Evolutionary conservation across 78 protist species (phyloP).

Genomic region (Mastigamoeba balamuthi): DNA sequence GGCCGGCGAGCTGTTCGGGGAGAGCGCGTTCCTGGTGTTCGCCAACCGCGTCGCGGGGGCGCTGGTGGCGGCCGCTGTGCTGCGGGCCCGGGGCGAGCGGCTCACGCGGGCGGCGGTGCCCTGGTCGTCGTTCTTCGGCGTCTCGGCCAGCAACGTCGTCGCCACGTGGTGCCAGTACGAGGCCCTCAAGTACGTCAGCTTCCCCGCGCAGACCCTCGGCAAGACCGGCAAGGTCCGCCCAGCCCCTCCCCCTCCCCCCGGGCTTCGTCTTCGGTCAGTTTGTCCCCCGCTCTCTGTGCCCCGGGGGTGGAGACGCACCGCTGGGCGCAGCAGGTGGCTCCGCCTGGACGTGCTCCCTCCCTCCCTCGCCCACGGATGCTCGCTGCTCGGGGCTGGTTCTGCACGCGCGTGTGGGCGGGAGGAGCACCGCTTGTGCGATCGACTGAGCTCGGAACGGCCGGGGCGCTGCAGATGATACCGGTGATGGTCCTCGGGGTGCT

Average conservation of each 20-base stretch:
- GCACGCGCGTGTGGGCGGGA: too few species aligned
- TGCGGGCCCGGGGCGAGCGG: constrained; percentile 22
- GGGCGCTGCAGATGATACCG: constrained; percentile 43
- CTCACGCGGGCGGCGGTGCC: constrained; percentile 27
- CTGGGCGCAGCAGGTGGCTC: too few species aligned
- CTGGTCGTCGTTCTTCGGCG: constrained; percentile 11
- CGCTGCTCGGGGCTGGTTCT: too few species aligned
- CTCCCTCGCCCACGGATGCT: too few species aligned
- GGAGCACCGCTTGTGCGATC: too few species aligned
- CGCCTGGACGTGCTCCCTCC: too few species aligned
- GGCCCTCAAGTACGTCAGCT: constrained; percentile 44
- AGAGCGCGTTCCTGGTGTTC: constrained; percentile 32
- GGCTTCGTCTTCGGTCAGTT: not conserved
- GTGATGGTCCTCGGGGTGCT: constrained; percentile 38
- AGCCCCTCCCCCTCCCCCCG: not conserved
- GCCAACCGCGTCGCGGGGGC: constrained; percentile 38
- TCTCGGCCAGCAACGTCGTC: constrained; percentile 35
- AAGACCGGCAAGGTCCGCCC: constrained; percentile 51
- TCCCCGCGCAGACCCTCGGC: constrained; percentile 60
- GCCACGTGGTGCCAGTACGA: constrained; percentile 63
- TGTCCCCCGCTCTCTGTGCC: not conserved
- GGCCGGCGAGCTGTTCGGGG: not conserved
- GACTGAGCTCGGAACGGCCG: too few species aligned
- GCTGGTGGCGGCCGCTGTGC: constrained; percentile 10
- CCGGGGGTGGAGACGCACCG: not conserved